Base-by-base conservation (phyloP, 345 rosid genomes). In the Chamaenerion angustifolium region DNA sequence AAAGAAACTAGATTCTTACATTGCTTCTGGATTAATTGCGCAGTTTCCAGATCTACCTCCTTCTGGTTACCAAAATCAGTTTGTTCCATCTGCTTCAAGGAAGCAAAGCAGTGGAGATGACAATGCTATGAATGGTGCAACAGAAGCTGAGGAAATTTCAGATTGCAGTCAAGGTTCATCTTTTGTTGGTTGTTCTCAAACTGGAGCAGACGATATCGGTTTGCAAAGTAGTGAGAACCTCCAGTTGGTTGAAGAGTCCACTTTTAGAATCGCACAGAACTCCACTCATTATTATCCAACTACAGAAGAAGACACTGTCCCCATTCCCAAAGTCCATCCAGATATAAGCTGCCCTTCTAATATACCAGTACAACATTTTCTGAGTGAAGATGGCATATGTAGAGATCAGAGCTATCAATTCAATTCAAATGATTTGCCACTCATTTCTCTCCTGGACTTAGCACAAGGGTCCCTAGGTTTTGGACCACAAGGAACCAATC, bases 1-100 rank as follows among this genome's bases (percentile, higher is more conserved):
- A 73, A 93, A 93, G 86, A 93, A 93, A 71, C 58, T 93, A 70
- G 95, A 88, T 58, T 82, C 96, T 31, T 93, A 88, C 62, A 61
- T 82, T 59, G 88, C 86, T 49, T 85, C 96, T 13, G 99, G 95
- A 63, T 77, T 85, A 60, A 70, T 93, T 62, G 88, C 84, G 43
- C 88, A 88, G 67, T 77, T 68, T 61, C 93, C 78, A 60, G 75
- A 60, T 62, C 68, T 68, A 59, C 77, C 65, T 61, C 67, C 37
- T 31, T 31, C 56, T 65, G 64, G 61, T 53, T 70, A 68, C 64
- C 86, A 79, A 61, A 76, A 68, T 68, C 82, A 71, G 61, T 56
- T 79, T 37, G n/a, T 66, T 25, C 61, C 79, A 46, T 76, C 93
- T 62, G 79, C 88, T 48, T 76, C 76, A 46, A 75, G 68, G 78